Evolutionary conservation across 75 land plant species (phyloP).

Genomic region (Sequoiadendron giganteum): DNA sequence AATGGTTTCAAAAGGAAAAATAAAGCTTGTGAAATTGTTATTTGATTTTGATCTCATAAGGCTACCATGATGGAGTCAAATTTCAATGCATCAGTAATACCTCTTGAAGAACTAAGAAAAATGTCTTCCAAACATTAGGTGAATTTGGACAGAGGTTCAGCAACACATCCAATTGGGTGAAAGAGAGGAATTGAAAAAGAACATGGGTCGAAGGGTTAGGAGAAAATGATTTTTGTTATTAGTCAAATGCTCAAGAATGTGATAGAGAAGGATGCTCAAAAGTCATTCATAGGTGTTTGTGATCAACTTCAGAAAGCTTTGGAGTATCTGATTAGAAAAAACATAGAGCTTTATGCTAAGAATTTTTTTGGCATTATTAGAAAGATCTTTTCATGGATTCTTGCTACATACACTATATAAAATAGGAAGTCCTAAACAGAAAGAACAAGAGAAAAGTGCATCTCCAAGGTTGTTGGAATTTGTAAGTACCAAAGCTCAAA

Average conservation of each 20-base stretch:
- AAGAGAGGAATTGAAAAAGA: not conserved
- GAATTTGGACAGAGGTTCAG: not conserved
- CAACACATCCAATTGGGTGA: not conserved
- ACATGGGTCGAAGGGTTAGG: constrained; percentile 17
- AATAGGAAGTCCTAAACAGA: constrained; percentile 35
- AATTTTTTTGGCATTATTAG: constrained; percentile 15
- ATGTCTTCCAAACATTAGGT: not conserved
- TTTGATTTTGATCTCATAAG: too few species aligned
- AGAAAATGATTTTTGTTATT: constrained; percentile 25
- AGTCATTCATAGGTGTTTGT: constrained; percentile 43
- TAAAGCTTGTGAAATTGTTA: too few species aligned
- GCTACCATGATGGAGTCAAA: too few species aligned
- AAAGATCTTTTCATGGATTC: constrained; percentile 50
- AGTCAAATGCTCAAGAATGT: constrained; percentile 40
- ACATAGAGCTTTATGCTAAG: constrained; percentile 4
- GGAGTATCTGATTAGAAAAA: constrained; percentile 15
- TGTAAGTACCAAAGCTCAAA: constrained; percentile 30
- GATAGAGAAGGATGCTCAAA: constrained; percentile 54
- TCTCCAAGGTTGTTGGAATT: constrained; percentile 85
- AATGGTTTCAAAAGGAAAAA: too few species aligned
- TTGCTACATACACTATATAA: constrained; percentile 44
- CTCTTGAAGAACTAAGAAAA: too few species aligned
- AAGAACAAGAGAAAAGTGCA: constrained; percentile 43
- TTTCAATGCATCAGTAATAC: too few species aligned
- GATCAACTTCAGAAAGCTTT: constrained; percentile 33